Percentiles rank a stretch among this genome's conserved stretches.
Conservation (phyloP, 2,329 filamentous ascomycete genomes). For the Metarhizium anisopliae region DNA sequence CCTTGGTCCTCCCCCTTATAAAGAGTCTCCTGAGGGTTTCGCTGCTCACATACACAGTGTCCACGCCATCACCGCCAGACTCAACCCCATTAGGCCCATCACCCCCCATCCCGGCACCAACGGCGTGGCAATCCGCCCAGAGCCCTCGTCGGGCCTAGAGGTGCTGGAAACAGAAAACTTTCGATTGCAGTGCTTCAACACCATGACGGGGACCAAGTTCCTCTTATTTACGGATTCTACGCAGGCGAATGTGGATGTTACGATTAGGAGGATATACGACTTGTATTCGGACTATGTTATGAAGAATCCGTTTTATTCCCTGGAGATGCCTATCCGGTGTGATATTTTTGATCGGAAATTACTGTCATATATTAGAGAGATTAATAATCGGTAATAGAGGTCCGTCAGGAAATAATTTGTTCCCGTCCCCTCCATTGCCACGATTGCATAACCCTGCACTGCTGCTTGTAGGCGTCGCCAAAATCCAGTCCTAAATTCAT, state of each 20-base stretch:
- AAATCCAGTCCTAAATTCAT: not conserved
- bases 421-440: not conserved
- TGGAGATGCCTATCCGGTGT: slow-evolving; percentile 95
- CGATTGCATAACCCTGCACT: not conserved
- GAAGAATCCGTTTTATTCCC: slow-evolving; percentile 98
- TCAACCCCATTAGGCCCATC: slow-evolving; percentile 43
- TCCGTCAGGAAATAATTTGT: not conserved
- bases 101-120: slow-evolving; percentile 26
- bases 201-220: slow-evolving; percentile 90
- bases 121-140: slow-evolving; percentile 39
- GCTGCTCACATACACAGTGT: slow-evolving; percentile 35
- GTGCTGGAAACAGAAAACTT: slow-evolving; percentile 92
- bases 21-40: not conserved
- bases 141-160: slow-evolving; percentile 71
- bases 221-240: slow-evolving; percentile 86
- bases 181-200: slow-evolving; percentile 91
- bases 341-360: slow-evolving; percentile 90
- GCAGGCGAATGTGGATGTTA: slow-evolving; percentile 77
- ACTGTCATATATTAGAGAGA: slow-evolving; percentile 67
- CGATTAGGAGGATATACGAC: slow-evolving; percentile 82
- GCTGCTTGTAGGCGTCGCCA: not conserved
- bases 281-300: slow-evolving; percentile 95
- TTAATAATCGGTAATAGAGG: slow-evolving; percentile 45
- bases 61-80: slow-evolving; percentile 58
- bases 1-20: not conserved